Evolutionary conservation across 306 rosid genomes (phyloP).

Genomic region (Prunus mira): DNA sequence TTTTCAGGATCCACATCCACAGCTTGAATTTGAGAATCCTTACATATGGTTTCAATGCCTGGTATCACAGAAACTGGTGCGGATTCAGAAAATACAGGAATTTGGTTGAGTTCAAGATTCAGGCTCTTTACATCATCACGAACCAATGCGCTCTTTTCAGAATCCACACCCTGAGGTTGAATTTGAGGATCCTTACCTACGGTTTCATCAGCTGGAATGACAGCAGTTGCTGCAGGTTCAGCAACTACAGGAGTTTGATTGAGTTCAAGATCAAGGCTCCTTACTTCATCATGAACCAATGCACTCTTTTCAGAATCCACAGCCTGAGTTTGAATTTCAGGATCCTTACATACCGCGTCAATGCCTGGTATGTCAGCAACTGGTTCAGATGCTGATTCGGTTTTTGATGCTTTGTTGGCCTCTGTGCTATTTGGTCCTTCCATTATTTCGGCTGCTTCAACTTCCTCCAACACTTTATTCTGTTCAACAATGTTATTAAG

Average conservation of each 20-base stretch:
- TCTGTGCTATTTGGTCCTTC: slow-evolving; percentile 34
- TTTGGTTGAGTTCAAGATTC: slow-evolving; percentile 34
- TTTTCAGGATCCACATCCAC: slow-evolving; percentile 21
- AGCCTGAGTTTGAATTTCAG: slow-evolving; percentile 24
- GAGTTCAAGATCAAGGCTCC: slow-evolving; percentile 31
- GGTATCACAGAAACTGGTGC: slow-evolving; percentile 20
- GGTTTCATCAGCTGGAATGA: slow-evolving; percentile 10
- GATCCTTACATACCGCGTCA: slow-evolving; percentile 21
- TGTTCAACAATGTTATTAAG: slow-evolving; percentile 22
- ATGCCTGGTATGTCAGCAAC: slow-evolving; percentile 19
- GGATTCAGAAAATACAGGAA: slow-evolving; percentile 32
- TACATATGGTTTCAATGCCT: slow-evolving; percentile 16
- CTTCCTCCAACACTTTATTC: slow-evolving; percentile 25
- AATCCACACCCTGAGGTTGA: slow-evolving; percentile 24
- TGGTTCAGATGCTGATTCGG: slow-evolving; percentile 29
- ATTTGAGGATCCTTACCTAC: slow-evolving; percentile 18
- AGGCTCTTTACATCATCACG: slow-evolving; percentile 27
- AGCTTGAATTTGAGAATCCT: slow-evolving; percentile 23
- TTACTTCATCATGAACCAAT: slow-evolving; percentile 24
- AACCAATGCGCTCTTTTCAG: slow-evolving; percentile 27
- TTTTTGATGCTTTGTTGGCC: slow-evolving; percentile 18
- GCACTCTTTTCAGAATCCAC: slow-evolving; percentile 27
- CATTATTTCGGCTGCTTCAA: slow-evolving; percentile 22
- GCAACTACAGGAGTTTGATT: slow-evolving; percentile 30
- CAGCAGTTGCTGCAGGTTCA: slow-evolving; percentile 21